Evolutionary conservation across 1,139 yeast species (phyloP).

Genomic region (Blastobotrys apis): DNA sequence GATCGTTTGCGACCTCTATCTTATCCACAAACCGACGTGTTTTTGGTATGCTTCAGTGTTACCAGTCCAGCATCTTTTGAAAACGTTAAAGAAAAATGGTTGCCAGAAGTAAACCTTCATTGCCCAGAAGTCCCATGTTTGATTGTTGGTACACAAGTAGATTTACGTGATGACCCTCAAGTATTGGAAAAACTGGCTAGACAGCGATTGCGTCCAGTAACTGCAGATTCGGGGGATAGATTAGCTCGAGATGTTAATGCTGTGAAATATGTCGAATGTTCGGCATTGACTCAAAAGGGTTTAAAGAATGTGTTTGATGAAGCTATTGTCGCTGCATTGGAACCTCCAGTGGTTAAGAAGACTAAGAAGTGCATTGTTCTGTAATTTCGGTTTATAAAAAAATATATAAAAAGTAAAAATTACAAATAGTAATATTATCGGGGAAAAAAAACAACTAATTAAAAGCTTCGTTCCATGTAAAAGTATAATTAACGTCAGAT

Average conservation of each 20-base stretch:
- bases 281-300: slow-evolving; percentile 96
- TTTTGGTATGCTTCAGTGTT: slow-evolving; percentile 89
- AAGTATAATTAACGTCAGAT: not conserved
- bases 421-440: no score
- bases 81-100: slow-evolving; percentile 97
- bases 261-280: slow-evolving; percentile 93
- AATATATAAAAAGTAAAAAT: not conserved
- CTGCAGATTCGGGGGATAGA: slow-evolving; percentile 84
- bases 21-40: slow-evolving; percentile 95
- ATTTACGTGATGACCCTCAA: slow-evolving; percentile 88
- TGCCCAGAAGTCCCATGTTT: slow-evolving; percentile 97
- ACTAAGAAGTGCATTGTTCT: slow-evolving; percentile 79
- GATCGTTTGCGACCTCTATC: slow-evolving; percentile 94
- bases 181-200: slow-evolving; percentile 84
- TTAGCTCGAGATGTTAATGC: slow-evolving; percentile 92
- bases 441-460: no score
- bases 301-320: slow-evolving; percentile 94
- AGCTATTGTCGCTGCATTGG: slow-evolving; percentile 89
- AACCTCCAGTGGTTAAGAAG: slow-evolving; percentile 83
- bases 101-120: slow-evolving; percentile 96
- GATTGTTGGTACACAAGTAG: slow-evolving; percentile 94
- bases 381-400: slow-evolving; percentile 30
- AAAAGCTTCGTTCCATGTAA: no score
- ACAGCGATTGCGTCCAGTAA: slow-evolving; percentile 83
- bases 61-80: slow-evolving; percentile 98